Conservation (phyloP, 306 rosid species). For the Mucuna pruriens region DNA sequence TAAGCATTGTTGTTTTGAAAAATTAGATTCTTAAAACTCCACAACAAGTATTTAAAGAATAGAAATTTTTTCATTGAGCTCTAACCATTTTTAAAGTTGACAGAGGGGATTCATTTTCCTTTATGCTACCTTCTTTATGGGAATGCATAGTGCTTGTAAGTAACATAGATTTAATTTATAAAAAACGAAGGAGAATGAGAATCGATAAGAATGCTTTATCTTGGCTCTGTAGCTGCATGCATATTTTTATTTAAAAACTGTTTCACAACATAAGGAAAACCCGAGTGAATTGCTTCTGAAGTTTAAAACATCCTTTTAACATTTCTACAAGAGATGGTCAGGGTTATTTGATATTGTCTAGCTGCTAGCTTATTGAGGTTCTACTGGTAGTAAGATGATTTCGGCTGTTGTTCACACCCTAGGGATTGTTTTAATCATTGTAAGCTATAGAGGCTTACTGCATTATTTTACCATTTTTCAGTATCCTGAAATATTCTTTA, state of each 20-base stretch:
- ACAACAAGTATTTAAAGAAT: conserved; percentile 22
- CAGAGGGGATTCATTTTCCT: background rate
- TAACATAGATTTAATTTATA: conserved; percentile 15
- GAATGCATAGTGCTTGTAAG: background rate
- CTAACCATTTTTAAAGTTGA: conserved; percentile 23
- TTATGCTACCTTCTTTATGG: conserved; percentile 8
- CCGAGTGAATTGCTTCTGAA: conserved; percentile 18
- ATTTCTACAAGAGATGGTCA: background rate
- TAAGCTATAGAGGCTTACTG: conserved; percentile 1
- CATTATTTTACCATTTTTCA: background rate
- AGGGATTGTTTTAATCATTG: background rate
- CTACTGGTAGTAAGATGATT: background rate
- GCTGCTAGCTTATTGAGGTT: conserved; percentile 14
- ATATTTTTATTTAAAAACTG: background rate
- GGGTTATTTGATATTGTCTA: conserved; percentile 28
- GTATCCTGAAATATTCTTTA: conserved; percentile 9
- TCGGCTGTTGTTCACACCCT: conserved; percentile 6
- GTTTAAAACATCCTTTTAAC: background rate
- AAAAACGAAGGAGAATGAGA: conserved; percentile 5
- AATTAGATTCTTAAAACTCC: conserved; percentile 28
- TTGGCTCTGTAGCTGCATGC: conserved; percentile 16
- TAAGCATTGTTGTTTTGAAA: conserved; percentile 30
- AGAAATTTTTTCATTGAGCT: background rate
- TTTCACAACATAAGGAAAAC: background rate
- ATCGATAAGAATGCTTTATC: background rate